A percentile compares a stretch with the other conserved stretches of the same genome.
Conservation (phyloP, 2,329 filamentous ascomycete genomes). For the Ceratocystis papillata region DNA sequence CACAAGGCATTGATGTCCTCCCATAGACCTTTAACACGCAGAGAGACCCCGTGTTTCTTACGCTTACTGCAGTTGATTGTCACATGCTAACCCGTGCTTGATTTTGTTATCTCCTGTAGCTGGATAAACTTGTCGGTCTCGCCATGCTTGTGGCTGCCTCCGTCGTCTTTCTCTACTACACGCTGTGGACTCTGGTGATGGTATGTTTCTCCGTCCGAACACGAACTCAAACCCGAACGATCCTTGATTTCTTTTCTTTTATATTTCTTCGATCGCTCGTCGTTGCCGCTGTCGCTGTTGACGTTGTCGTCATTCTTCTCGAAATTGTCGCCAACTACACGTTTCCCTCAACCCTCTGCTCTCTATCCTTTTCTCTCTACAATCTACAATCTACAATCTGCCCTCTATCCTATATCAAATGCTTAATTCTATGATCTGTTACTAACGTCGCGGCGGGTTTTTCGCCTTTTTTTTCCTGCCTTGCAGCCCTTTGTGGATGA, state of each 20-base stretch:
- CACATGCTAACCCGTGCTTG: not conserved
- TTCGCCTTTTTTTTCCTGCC: not conserved
- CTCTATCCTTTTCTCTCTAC: constrained; percentile 17
- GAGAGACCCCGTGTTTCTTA: not conserved
- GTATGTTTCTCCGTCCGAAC: constrained; percentile 40
- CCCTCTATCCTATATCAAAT: not conserved
- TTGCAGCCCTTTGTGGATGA: constrained; percentile 88
- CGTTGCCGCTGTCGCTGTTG: constrained; percentile 19
- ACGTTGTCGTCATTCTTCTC: too few species aligned
- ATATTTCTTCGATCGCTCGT: constrained; percentile 8
- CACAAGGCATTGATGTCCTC: not conserved
- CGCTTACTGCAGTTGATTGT: not conserved
- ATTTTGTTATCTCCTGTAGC: constrained; percentile 41
- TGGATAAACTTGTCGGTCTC: constrained; percentile 70
- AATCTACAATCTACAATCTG: too few species aligned
- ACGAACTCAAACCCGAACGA: constrained; percentile 6
- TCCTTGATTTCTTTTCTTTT: too few species aligned
- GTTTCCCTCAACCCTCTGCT: constrained; percentile 21
- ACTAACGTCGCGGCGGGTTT: too few species aligned
- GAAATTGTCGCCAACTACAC: not conserved
- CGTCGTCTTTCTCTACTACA: constrained; percentile 73
- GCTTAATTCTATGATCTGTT: not conserved
- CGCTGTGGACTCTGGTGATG: constrained; percentile 95
- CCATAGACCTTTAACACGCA: not conserved
- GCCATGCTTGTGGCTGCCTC: constrained; percentile 57